These are phyloP conservation scores for Fusarium pininemorale DNA, from an alignment of 2,329 filamentous ascomycete genomes.

Conservation along the genomic window DNA sequence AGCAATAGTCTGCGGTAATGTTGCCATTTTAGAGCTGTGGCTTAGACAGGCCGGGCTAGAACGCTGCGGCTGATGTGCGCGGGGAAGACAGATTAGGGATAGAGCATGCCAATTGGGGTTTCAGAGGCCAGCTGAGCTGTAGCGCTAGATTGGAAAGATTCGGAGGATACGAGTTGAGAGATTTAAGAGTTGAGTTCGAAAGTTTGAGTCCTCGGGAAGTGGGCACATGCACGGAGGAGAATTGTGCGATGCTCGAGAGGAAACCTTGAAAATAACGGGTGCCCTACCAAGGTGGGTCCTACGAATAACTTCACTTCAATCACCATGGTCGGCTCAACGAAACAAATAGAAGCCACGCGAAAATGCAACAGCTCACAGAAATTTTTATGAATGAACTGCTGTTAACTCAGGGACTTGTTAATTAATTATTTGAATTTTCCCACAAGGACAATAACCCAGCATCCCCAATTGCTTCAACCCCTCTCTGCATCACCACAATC, in stretches of 20 bases:
- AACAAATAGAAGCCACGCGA: not conserved
- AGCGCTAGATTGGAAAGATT: not conserved
- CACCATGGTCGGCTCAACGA: not conserved
- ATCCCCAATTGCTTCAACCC: not conserved
- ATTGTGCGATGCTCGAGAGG: not conserved
- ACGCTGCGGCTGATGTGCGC: not conserved
- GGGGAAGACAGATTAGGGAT: not conserved
- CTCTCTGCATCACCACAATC: not conserved
- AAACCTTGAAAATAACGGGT: not conserved
- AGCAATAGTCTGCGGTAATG: not conserved
- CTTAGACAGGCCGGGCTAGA: not conserved
- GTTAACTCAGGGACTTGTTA: not conserved
- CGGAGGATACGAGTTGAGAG: not conserved
- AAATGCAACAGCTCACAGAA: not conserved
- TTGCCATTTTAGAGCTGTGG: not conserved
- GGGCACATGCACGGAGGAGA: too few relatives aligned
- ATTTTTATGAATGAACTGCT: fast-evolving
- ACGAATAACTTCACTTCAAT: not conserved
- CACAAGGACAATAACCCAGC: not conserved
- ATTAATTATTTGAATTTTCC: not conserved
- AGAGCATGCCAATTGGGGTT: not conserved
- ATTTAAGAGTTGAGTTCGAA: too few relatives aligned
- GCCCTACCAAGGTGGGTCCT: not conserved
- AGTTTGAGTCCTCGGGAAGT: not conserved
- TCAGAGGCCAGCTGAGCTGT: not conserved